phyloP scores from a whole-genome alignment of 305 asterid genomes.

The Fraxinus angustifolia region DNA sequence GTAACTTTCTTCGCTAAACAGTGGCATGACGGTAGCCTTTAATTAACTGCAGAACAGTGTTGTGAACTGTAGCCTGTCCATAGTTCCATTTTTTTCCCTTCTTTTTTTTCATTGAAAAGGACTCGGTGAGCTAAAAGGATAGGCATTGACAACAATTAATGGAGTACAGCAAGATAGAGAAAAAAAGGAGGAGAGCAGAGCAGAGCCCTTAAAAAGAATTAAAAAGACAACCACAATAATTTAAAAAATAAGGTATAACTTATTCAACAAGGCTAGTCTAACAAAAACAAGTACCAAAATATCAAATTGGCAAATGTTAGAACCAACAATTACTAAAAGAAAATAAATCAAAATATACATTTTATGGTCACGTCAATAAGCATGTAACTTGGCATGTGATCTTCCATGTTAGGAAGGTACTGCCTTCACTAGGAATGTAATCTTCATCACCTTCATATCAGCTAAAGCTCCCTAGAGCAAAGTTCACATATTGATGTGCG shows the following conservation, averaged over 20 bases:
- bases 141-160: not conserved
- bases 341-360: not conserved
- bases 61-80: not conserved
- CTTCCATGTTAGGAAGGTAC: not conserved
- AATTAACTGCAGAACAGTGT: not conserved
- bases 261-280: not conserved
- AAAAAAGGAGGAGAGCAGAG: not conserved
- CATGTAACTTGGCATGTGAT: not conserved
- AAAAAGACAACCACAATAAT: not conserved
- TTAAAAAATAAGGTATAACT: not conserved
- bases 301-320: not conserved
- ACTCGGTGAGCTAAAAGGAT: not conserved
- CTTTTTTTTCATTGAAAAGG: not conserved
- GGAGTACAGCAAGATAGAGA: not conserved
- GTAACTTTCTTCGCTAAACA: not conserved
- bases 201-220: not conserved
- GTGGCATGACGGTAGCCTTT: not conserved
- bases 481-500: not conserved
- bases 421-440: not conserved
- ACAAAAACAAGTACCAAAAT: not conserved
- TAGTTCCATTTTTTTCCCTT: not conserved
- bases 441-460: not conserved
- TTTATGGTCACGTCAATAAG: not conserved
- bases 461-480: not conserved
- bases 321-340: not conserved